phyloP scores from a whole-genome alignment of 2,329 filamentous ascomycete genomes.

The Lasiodiplodia hormozganensis region DNA sequence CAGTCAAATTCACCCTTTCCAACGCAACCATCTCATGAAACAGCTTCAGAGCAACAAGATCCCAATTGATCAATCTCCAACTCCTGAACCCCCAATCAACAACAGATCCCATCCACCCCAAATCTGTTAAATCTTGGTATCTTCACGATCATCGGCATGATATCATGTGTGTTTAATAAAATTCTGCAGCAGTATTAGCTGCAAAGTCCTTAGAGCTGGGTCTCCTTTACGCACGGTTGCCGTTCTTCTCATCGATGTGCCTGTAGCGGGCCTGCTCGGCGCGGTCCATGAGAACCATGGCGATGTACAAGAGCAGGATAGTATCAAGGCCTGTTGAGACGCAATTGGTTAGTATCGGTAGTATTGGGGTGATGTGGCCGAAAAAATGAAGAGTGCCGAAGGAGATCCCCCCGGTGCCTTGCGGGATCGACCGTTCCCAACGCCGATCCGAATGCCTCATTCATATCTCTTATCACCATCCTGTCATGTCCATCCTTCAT shows the following conservation, averaged over 20 bases:
- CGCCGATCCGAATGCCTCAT: neutral
- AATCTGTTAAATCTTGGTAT: neutral
- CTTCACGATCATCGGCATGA: neutral
- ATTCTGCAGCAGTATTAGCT: slow-evolving; percentile 1
- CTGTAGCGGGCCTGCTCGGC: slow-evolving; percentile 80
- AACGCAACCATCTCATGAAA: neutral
- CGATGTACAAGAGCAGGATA: slow-evolving; percentile 72
- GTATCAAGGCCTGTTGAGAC: slow-evolving; percentile 54
- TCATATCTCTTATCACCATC: neutral
- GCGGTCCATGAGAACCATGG: slow-evolving; percentile 80
- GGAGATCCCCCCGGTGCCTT: slow-evolving; percentile 46
- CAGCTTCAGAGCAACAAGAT: neutral
- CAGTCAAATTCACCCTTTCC: neutral
- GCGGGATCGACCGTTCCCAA: slow-evolving; percentile 39
- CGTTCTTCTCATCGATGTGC: slow-evolving; percentile 79
- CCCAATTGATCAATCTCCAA: neutral
- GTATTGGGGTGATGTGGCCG: too few relatives aligned
- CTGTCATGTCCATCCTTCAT: neutral
- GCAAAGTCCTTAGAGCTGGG: neutral
- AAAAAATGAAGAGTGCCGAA: neutral
- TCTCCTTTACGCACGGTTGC: slow-evolving; percentile 10
- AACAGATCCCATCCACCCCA: neutral
- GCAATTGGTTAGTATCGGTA: neutral
- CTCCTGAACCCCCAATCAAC: neutral
- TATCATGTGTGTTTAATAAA: neutral